phyloP scores from a whole-genome alignment of 768 basidiomycete genomes.

The Mycena sanguinolenta region DNA sequence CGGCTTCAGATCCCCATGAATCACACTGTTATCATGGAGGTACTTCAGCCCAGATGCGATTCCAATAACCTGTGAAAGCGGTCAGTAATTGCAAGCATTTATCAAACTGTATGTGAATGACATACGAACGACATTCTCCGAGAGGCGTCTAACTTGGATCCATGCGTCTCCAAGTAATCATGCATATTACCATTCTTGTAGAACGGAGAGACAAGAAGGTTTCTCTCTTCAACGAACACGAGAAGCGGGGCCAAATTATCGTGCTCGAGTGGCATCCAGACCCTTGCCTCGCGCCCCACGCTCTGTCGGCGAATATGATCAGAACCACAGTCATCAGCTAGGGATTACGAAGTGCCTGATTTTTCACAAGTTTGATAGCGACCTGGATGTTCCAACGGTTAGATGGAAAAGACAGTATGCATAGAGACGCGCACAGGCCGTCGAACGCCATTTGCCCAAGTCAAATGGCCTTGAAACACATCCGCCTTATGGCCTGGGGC shows the following conservation, averaged over 20 bases:
- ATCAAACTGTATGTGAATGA: neutral
- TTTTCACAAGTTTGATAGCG: neutral
- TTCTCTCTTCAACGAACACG: neutral
- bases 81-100: neutral
- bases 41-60: neutral
- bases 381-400: neutral
- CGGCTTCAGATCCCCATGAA: conserved; percentile 5
- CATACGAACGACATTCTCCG: neutral
- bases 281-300: neutral
- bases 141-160: neutral
- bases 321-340: neutral
- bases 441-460: neutral
- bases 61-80: neutral
- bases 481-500: neutral
- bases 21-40: neutral
- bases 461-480: neutral
- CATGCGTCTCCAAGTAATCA: neutral
- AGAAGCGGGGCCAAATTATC: neutral
- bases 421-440: neutral
- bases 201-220: neutral
- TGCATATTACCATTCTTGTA: neutral
- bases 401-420: neutral
- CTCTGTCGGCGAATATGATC: neutral
- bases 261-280: neutral
- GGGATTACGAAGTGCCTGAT: neutral